Conservation (phyloP, 345 rosid genomes). For the Schrenkiella parvula region DNA sequence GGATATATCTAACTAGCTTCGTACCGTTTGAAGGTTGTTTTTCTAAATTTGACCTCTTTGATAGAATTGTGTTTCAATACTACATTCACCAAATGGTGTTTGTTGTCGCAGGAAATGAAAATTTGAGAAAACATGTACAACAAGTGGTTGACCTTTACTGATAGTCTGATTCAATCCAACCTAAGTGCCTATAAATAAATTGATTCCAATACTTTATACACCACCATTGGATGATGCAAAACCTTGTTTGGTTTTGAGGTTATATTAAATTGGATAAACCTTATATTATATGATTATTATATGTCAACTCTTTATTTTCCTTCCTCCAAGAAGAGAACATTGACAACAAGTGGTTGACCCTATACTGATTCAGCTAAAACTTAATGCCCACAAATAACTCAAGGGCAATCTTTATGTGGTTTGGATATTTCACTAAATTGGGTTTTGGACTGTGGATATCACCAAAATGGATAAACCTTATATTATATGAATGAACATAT, state of each 20-base stretch:
- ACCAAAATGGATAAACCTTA: conserved; percentile 6
- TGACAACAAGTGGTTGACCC: background rate
- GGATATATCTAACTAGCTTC: too few relatives aligned
- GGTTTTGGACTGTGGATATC: background rate
- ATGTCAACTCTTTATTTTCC: background rate
- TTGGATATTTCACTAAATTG: background rate
- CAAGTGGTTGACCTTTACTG: background rate
- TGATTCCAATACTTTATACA: background rate
- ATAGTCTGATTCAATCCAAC: background rate
- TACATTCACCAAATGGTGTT: background rate
- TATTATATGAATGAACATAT: background rate
- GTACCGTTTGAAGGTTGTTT: too few relatives aligned
- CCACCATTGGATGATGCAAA: background rate
- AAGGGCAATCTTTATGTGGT: background rate
- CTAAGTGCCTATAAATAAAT: background rate
- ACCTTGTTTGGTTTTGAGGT: background rate
- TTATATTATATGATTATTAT: background rate
- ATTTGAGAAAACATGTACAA: background rate
- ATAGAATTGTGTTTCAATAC: background rate
- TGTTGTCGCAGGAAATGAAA: background rate
- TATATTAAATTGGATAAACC: background rate
- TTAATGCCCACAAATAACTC: background rate
- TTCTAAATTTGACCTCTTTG: background rate
- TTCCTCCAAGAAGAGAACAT: background rate
- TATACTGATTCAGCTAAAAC: background rate